Base-by-base conservation (phyloP, 1,284 basidiomycete genomes). In the Phlebopus sp. region DNA sequence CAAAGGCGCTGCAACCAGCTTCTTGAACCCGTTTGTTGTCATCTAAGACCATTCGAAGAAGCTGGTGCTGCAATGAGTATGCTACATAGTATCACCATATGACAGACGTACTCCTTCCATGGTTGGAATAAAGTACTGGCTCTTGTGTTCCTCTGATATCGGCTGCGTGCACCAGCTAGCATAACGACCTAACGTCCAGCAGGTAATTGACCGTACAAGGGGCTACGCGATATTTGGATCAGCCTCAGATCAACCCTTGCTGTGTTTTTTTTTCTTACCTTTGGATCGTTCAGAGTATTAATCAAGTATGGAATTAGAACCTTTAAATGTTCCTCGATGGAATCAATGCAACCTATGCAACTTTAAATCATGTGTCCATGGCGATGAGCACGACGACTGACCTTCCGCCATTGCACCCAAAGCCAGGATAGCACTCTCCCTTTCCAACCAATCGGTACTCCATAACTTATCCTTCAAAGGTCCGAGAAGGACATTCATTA, bases 21-120 rank as follows among this genome's bases (percentile, higher is more conserved):
- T 99, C 97, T 72, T 99, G 97, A 0, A 99, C 97, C 17, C 95
- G 90, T 73, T 99, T 99, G 76, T 99, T 99, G 70, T 92, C 91
- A 68, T 99, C 97, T 44, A 99, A 77, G n/a, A 98, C 94, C 91
- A 96, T 98, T 50, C 88, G 84, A 50, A 99, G 82, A 39, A 97
- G 82, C 92, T 95, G 55, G 35, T 18, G 15, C 34, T 27, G 39
- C 44, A 10, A 55, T 55, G 46, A 53, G 55, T 42, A 38, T 18
- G 46, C 39, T 27, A 47, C 34, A 47, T 41, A 31, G 18, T 39
- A 27, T 17, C 17, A 17, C 21, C 18, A 41, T 31, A 53, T 38
- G 34, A 27, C 35, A 35, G 27, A 84, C 92, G 64, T 70, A 98
- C 92, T 19, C 95, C 97, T 77, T 99, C 96, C 85, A 99, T 91